Base-by-base conservation (phyloP, 1,284 basidiomycete genomes). In the Heliocybe sulcata region DNA sequence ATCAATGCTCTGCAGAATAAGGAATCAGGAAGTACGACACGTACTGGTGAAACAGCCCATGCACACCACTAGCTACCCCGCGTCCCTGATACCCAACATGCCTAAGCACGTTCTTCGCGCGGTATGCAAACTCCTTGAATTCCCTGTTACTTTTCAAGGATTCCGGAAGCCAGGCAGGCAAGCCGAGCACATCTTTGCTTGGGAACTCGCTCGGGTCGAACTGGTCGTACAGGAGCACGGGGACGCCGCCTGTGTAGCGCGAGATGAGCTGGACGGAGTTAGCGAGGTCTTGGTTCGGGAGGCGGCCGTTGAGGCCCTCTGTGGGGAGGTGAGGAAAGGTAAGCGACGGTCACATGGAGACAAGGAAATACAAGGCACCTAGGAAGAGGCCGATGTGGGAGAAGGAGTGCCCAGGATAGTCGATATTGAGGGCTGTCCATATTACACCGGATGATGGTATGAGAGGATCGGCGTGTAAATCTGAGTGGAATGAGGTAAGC, bases 381-480 rank as follows among this genome's bases (percentile, higher is more conserved):
- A 91, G 92, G 71, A 92, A 96, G 11, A 98, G 72, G 2, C 93
- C 93, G 1, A 99, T 75, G 64, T 96, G 91, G 11, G 90, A 93
- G 71, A 98, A 98, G 0, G 94, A 98, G 69, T 99, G 96, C 1
- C 92, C 90, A 1, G 95, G 93, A 67, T 98, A 99, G 69, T 99
- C 97, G 56, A 99, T 82, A 61, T 91, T 91, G 35, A 99, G 72
- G 4, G 92, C 94, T 1, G 92, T 96, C 97, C 97, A 99, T 47
- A 98, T 90, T 2, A 93, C 87, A 1, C 89, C 90, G 1, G 90
- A 90, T 1, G 80, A 71, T 31, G 89, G 64, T 20, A 71, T 68
- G 33, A 97, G 72, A 3, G 76, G 72, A 49, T 90, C 83, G 0
- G 80, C 78, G n/a, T 73, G 60, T 4, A 94, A 71, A 64, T 88